phyloP scores from a whole-genome alignment of 176 grass and related monocot species.

The Puccinellia tenuiflora region DNA sequence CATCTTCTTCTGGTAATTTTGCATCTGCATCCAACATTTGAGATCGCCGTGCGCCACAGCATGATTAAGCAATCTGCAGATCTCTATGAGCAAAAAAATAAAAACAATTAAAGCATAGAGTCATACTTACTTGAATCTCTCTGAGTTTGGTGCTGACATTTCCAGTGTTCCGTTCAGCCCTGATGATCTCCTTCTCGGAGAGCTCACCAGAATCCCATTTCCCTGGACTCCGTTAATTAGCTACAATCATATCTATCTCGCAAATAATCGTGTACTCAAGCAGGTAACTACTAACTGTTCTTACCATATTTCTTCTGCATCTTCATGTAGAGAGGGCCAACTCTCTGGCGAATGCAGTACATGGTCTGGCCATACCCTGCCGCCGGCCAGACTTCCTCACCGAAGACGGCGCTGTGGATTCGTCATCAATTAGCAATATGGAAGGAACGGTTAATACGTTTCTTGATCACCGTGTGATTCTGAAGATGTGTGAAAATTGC shows the following conservation, averaged over 20 bases:
- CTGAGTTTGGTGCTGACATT: slow-evolving; percentile 76
- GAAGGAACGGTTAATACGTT: not conserved
- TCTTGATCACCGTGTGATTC: not conserved
- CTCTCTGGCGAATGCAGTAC: slow-evolving; percentile 88
- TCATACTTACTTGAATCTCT: slow-evolving; percentile 72
- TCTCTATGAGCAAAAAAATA: not conserved
- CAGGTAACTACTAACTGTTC: not conserved
- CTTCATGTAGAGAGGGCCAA: slow-evolving; percentile 81
- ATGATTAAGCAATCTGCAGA: not conserved
- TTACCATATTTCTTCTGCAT: slow-evolving; percentile 81
- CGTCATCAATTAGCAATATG: not conserved
- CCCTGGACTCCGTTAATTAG: slow-evolving; percentile 36
- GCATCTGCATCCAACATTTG: slow-evolving; percentile 41
- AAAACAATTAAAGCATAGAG: not conserved
- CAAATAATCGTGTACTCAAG: not conserved
- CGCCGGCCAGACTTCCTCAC: slow-evolving; percentile 89
- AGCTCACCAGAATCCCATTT: slow-evolving; percentile 51
- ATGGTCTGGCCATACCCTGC: slow-evolving; percentile 91
- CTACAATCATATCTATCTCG: not conserved
- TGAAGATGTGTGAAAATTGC: not conserved
- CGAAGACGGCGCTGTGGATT: slow-evolving; percentile 66
- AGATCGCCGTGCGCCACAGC: not conserved
- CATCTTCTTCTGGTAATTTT: slow-evolving; percentile 85
- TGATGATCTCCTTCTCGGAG: slow-evolving; percentile 92
- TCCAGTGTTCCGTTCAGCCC: slow-evolving; percentile 91